These are phyloP conservation scores for Lipomyces japonicus DNA, from an alignment of 805 yeast species.

Conservation along the genomic window DNA sequence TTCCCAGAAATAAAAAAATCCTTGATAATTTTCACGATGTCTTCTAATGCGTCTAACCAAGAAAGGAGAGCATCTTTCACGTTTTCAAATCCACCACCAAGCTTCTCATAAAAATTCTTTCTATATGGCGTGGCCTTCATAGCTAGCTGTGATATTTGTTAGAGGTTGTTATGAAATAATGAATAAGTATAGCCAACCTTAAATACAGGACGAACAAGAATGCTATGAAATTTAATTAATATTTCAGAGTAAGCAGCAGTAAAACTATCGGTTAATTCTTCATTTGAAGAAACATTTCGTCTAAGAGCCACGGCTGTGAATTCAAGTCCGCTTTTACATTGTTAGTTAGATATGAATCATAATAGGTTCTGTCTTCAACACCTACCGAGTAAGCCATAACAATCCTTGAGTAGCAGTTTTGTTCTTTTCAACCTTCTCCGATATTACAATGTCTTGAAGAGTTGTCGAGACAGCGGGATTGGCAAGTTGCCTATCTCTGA, in stretches of 20 bases:
- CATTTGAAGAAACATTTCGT: conserved; percentile 60
- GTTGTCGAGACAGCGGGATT: conserved; percentile 64
- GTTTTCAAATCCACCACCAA: conserved; percentile 69
- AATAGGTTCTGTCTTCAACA: too few species aligned
- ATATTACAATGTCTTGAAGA: conserved; percentile 69
- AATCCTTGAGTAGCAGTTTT: conserved; percentile 85
- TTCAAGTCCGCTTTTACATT: conserved; percentile 62
- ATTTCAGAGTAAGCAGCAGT: conserved; percentile 82
- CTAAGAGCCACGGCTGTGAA: conserved; percentile 90
- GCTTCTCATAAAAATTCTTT: conserved; percentile 74
- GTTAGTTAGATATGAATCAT: neutral
- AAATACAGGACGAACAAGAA: conserved; percentile 80
- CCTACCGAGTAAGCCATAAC: conserved; percentile 63
- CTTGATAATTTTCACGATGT: conserved; percentile 66
- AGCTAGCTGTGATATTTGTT: conserved; percentile 49
- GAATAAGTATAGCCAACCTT: conserved; percentile 40
- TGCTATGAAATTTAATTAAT: conserved; percentile 72
- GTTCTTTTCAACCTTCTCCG: conserved; percentile 63
- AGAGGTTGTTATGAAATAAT: neutral
- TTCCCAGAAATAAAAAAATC: conserved; percentile 74
- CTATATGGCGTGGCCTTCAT: conserved; percentile 95
- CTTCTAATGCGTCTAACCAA: conserved; percentile 77
- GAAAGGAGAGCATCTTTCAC: conserved; percentile 60
- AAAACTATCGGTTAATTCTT: conserved; percentile 72
- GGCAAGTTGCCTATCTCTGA: conserved; percentile 60